Evolutionary conservation across 371 early-diverging fungal species (phyloP).

Genomic region (Pancytospora philotis): DNA sequence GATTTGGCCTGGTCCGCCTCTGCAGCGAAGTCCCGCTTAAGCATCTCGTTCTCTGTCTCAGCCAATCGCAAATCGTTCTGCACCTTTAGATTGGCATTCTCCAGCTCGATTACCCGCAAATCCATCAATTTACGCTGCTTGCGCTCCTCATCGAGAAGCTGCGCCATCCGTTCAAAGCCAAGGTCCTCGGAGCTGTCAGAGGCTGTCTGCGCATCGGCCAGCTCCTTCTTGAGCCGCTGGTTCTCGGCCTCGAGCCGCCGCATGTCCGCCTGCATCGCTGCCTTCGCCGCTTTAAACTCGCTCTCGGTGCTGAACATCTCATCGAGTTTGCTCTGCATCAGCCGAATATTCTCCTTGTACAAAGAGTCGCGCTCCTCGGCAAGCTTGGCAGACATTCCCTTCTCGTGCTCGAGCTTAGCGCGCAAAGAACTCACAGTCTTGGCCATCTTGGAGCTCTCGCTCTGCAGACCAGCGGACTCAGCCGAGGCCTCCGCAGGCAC

Average conservation of each 20-base stretch:
- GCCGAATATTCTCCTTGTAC: constrained; percentile 28
- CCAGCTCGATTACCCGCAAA: background rate
- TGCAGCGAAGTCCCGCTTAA: background rate
- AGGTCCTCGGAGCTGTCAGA: constrained; percentile 16
- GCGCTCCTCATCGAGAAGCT: constrained; percentile 30
- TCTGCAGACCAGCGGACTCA: no score
- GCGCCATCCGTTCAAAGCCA: constrained; percentile 17
- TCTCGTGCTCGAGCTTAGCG: constrained; percentile 51
- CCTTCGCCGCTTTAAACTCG: constrained; percentile 26
- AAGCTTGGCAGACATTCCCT: constrained; percentile 62
- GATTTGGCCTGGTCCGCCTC: no score
- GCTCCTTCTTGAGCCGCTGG: constrained; percentile 18
- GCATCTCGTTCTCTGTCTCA: background rate
- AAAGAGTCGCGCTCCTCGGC: constrained; percentile 60
- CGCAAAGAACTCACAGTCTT: background rate
- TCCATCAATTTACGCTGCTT: constrained; percentile 26
- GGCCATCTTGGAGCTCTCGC: background rate
- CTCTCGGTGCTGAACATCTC: constrained; percentile 40
- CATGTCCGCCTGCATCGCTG: constrained; percentile 29
- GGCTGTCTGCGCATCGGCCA: background rate
- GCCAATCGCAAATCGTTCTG: background rate
- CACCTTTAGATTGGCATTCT: background rate
- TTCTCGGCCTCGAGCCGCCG: constrained; percentile 31
- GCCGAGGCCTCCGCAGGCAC: constrained; percentile 7
- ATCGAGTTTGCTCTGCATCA: constrained; percentile 46